phyloP scores from a whole-genome alignment of 1,284 basidiomycete genomes.

The Ganoderma resinaceum region DNA sequence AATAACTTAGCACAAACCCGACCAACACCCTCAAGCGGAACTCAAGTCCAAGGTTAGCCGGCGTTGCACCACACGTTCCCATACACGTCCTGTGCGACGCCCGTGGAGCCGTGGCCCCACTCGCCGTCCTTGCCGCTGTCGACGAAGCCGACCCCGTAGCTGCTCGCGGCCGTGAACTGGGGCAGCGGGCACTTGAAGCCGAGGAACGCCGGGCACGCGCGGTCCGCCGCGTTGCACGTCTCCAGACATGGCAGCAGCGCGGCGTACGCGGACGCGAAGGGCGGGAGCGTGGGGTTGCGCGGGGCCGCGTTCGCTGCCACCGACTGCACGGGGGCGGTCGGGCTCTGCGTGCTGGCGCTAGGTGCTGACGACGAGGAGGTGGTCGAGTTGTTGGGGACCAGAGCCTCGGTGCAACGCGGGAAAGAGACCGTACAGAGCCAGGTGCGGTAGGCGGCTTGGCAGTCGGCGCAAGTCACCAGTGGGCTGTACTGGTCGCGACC shows the following conservation, averaged over 20 bases:
- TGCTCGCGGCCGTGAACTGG: constrained; percentile 67
- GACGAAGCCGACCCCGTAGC: constrained; percentile 80
- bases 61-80: constrained; percentile 85
- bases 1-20: not conserved
- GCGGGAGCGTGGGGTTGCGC: constrained; percentile 56
- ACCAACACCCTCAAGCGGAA: not conserved
- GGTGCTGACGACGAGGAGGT: constrained; percentile 20
- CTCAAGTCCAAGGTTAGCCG: constrained; percentile 29
- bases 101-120: constrained; percentile 55
- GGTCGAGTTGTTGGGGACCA: constrained; percentile 27
- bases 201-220: constrained; percentile 78
- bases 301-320: constrained; percentile 47
- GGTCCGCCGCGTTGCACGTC: constrained; percentile 75
- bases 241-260: constrained; percentile 82
- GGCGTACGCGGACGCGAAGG: constrained; percentile 54
- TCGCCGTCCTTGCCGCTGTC: constrained; percentile 59
- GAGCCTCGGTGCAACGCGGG: constrained; percentile 71
- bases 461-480: constrained; percentile 78
- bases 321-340: constrained; percentile 51
- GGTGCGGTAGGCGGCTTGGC: constrained; percentile 74
- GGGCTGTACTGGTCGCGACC: constrained; percentile 85
- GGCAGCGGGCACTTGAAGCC: constrained; percentile 75
- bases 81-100: constrained; percentile 67
- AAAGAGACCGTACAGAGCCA: constrained; percentile 83
- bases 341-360: constrained; percentile 30